Evolutionary conservation across 225 moss, liverwort and hornwort species (phyloP).

Genomic region (Pseudoscleropodium purum): DNA sequence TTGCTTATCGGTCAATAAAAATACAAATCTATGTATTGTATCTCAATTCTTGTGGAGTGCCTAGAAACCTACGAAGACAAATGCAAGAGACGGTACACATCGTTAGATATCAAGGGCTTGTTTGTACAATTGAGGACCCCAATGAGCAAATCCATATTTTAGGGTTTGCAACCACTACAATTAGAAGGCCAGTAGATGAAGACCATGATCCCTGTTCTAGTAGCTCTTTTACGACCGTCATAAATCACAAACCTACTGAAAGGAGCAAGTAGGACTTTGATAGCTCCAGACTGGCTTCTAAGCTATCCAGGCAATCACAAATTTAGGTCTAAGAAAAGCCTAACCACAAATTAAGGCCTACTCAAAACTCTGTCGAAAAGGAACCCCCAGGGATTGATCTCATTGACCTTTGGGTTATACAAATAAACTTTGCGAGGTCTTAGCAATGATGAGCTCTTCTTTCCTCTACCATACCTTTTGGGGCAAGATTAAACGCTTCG

Average conservation of each 20-base stretch:
- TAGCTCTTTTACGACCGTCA: neutral
- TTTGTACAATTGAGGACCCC: neutral
- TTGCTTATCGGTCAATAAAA: neutral
- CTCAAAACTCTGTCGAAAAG: neutral
- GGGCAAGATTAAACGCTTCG: slow-evolving; percentile 56
- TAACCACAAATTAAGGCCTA: neutral
- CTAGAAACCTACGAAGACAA: neutral
- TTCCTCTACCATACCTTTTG: slow-evolving; percentile 30
- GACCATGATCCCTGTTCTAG: neutral
- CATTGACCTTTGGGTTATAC: neutral
- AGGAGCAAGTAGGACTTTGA: neutral
- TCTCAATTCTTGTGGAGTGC: neutral
- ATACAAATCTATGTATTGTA: neutral
- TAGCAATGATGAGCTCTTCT: neutral
- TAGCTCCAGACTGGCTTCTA: neutral
- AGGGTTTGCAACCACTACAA: neutral
- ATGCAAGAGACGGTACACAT: neutral
- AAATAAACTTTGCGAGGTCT: neutral
- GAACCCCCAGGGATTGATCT: neutral
- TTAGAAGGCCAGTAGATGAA: neutral
- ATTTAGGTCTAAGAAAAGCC: neutral
- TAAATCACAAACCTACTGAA: neutral
- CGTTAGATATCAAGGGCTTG: neutral
- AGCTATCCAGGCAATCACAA: neutral
- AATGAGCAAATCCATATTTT: neutral